phyloP scores from a whole-genome alignment of 331 rosid species.

The Erythrophleum ivorense region DNA sequence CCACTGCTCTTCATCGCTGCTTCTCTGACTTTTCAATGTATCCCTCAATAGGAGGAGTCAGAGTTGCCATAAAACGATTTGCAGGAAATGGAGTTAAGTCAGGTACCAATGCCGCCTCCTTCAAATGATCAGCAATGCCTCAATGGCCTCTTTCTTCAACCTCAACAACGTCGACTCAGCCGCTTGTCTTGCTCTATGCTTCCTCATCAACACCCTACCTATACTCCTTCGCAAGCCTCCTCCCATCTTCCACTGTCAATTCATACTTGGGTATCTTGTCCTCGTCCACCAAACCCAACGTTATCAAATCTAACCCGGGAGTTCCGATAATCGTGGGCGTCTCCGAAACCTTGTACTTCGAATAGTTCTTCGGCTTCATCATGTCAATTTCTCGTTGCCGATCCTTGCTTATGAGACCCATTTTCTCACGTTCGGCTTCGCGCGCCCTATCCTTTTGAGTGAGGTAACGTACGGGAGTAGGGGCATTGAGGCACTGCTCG shows the following conservation, averaged over 20 bases:
- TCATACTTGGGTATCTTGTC: slow-evolving; percentile 77
- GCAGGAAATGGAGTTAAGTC: slow-evolving; percentile 78
- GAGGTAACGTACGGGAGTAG: slow-evolving; percentile 75
- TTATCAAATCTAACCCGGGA: slow-evolving; percentile 75
- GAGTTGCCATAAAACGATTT: slow-evolving; percentile 80
- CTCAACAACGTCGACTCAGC: slow-evolving; percentile 68
- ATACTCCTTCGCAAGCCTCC: slow-evolving; percentile 86
- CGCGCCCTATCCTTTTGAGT: slow-evolving; percentile 56
- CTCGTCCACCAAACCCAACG: slow-evolving; percentile 83
- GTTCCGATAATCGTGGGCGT: slow-evolving; percentile 74
- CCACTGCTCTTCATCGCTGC: slow-evolving; percentile 79
- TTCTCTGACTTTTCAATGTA: slow-evolving; percentile 83
- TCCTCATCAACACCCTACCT: slow-evolving; percentile 90
- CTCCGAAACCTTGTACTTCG: slow-evolving; percentile 58
- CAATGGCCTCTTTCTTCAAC: slow-evolving; percentile 85
- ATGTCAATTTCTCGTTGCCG: slow-evolving; percentile 78
- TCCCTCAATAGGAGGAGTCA: slow-evolving; percentile 89
- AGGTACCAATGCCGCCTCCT: slow-evolving; percentile 80
- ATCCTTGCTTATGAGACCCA: slow-evolving; percentile 89
- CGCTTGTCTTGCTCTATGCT: slow-evolving; percentile 79
- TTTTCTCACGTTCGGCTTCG: slow-evolving; percentile 74
- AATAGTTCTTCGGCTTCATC: slow-evolving; percentile 55
- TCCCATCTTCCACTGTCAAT: slow-evolving; percentile 79
- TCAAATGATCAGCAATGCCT: slow-evolving; percentile 78
- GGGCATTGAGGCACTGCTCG: slow-evolving; percentile 77